phyloP scores from a whole-genome alignment of 2,329 filamentous ascomycete species.

The Atkinsonella hypoxylon region DNA sequence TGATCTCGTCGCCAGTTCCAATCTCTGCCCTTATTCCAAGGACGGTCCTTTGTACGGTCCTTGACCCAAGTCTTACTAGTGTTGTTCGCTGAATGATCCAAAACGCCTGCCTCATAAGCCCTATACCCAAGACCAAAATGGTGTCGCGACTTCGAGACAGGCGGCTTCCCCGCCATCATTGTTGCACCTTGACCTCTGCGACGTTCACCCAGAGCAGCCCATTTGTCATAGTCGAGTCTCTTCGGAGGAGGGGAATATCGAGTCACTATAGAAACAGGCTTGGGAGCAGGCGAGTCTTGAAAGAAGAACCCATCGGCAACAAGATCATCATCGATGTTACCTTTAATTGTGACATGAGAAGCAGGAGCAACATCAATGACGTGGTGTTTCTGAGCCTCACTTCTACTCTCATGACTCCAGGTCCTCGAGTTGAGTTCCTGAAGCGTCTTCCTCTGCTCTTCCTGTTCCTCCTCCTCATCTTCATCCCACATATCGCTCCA shows the following conservation, averaged over 20 bases:
- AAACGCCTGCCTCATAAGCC: conserved; percentile 35
- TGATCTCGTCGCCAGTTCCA: conserved; percentile 49
- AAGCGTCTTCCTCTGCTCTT: conserved; percentile 45
- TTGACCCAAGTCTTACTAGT: conserved; percentile 22
- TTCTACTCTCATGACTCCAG: conserved; percentile 65
- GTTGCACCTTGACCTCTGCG: conserved; percentile 53
- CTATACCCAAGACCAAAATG: conserved; percentile 35
- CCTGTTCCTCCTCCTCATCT: conserved; percentile 65
- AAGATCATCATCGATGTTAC: conserved; percentile 50
- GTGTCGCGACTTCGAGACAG: conserved; percentile 37
- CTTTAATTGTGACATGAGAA: conserved; percentile 25
- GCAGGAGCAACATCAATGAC: conserved; percentile 10
- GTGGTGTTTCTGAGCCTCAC: conserved; percentile 13
- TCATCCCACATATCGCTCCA: conserved; percentile 99
- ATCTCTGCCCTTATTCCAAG: conserved; percentile 47
- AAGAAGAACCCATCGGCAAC: conserved; percentile 63
- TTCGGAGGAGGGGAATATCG: conserved; percentile 58
- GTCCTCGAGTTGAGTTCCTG: conserved; percentile 62
- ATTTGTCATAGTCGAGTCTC: conserved; percentile 61
- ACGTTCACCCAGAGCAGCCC: conserved; percentile 77
- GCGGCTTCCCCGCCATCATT: conserved; percentile 37
- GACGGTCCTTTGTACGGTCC: conserved; percentile 40
- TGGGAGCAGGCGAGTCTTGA: conserved; percentile 44
- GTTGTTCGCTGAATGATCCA: conserved; percentile 32
- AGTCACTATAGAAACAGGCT: conserved; percentile 25